These are phyloP conservation scores for Medakamo hakoo DNA, from an alignment of 139 green algal genomes.

Conservation along the genomic window DNA sequence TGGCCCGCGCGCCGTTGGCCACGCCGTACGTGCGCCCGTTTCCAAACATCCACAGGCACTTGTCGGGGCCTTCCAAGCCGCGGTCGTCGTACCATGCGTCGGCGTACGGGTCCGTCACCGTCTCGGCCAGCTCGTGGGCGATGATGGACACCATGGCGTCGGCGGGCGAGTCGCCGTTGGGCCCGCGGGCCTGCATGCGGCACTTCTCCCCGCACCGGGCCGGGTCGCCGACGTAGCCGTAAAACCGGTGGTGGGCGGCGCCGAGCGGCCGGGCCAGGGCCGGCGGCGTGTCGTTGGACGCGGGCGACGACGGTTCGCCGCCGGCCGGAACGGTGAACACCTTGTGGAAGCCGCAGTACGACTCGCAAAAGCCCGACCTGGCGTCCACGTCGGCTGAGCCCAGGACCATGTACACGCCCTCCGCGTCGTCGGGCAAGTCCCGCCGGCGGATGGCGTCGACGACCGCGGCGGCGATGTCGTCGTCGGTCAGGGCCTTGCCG, in stretches of 20 bases:
- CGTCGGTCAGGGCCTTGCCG: neutral
- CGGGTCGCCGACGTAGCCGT: constrained; percentile 1
- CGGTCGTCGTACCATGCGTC: constrained; percentile 1
- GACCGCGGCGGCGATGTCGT: neutral
- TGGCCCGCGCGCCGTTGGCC: constrained; percentile 37
- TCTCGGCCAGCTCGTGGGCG: constrained; percentile 1
- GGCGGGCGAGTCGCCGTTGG: constrained; percentile 2
- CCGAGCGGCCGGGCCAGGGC: no score
- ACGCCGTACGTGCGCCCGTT: constrained; percentile 15
- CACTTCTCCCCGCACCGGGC: neutral
- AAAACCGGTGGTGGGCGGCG: neutral
- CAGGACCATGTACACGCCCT: constrained; percentile 3
- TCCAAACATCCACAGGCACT: neutral
- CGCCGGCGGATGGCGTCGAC: neutral
- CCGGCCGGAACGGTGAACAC: neutral
- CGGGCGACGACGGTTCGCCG: neutral
- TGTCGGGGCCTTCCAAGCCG: neutral
- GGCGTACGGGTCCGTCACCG: constrained; percentile 1
- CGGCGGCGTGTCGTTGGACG: no score
- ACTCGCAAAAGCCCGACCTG: neutral
- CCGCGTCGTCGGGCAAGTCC: neutral
- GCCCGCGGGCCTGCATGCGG: neutral
- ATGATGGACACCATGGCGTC: constrained; percentile 8
- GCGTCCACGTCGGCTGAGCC: neutral
- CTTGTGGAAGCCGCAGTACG: constrained; percentile 3